Evolutionary conservation across 2,329 filamentous ascomycete genomes (phyloP).

Genomic region (Talaromyces sp.): DNA sequence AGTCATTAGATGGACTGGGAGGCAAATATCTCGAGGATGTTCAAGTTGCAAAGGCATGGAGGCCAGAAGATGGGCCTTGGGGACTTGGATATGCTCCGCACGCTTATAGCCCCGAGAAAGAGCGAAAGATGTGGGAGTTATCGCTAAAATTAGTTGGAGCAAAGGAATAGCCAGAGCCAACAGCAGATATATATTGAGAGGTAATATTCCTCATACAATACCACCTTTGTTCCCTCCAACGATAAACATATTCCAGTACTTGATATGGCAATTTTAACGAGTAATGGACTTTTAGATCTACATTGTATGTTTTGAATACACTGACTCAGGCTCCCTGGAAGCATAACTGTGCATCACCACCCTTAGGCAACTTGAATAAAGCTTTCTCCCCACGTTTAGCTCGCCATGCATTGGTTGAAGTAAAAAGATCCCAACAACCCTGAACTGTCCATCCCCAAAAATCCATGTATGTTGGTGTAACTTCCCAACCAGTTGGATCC

Average conservation of each 20-base stretch:
- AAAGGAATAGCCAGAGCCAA: background rate
- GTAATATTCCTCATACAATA: background rate
- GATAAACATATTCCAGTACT: too few species aligned
- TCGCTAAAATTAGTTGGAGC: constrained; percentile 6
- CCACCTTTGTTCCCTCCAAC: too few species aligned
- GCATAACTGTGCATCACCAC: background rate
- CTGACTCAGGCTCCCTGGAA: background rate
- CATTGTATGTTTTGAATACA: background rate
- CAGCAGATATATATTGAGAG: background rate
- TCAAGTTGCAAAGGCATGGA: constrained; percentile 15
- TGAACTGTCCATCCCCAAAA: constrained; percentile 25
- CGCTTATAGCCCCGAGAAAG: constrained; percentile 11
- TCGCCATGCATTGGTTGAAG: constrained; percentile 25
- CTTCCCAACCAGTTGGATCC: constrained; percentile 24
- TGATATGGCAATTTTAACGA: too few species aligned
- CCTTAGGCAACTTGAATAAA: constrained; percentile 4
- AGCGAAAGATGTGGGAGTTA: constrained; percentile 4
- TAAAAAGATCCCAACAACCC: constrained; percentile 18
- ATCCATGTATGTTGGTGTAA: constrained; percentile 18
- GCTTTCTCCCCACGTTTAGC: constrained; percentile 19
- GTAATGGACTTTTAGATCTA: background rate
- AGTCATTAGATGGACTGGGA: constrained; percentile 26
- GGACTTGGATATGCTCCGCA: constrained; percentile 14
- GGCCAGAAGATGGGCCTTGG: constrained; percentile 10
- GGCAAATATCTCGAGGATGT: constrained; percentile 29